Base-by-base conservation (phyloP, 1,284 basidiomycete genomes). In the Cutaneotrichosporon sp. region DNA sequence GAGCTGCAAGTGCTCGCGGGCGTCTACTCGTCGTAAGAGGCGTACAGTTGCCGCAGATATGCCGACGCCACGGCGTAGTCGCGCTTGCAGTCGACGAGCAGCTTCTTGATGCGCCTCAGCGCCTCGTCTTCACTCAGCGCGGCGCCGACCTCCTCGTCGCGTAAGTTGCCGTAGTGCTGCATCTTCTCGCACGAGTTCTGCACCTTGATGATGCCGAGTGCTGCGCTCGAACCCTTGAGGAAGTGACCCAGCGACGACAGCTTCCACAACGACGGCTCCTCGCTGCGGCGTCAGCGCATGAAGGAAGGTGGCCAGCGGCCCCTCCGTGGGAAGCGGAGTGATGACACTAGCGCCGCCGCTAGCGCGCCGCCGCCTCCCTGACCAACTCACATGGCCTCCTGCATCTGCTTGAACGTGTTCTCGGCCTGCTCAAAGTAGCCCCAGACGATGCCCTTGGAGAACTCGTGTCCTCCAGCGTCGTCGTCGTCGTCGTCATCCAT, bases 151-250 rank as follows among this genome's bases (percentile, higher is more conserved):
- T 79, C 73, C 64, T 80, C 81, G 62, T 83, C 82, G 22, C 80
- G 76, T 46, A 70, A 65, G 61, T 81, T 84, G 55, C 92, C 92
- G 72, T 89, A 88, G 79, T 94, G 87, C 79, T 95, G 93, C 76
- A 95, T 94, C 79, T 86, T 85, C 79, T 92, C 92, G 80, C 93
- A 95, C 50, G 88, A 87, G 29, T 82, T 84, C 74, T 92, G 87
- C 59, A 97, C 92, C 70, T 86, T 87, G 67, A 83, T 82, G 45
- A 94, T 86, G 38, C 93, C 93, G 47, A 97, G 84, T 1, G 94
- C 91, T 16, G 93, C 93, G 33, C 91, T 94, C 2, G 92, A 95
- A 54, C 93, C 94, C 79, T 97, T 97, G 74, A 97, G 86, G 79
- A 92, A 97, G 79, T 97, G 94, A 0, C 93, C 94, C 13, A 91